Evolutionary conservation across 768 basidiomycete species (phyloP), one percentile per base, ranked within the genome.

Genomic region (Thelephora aurantiotincta): DNA sequence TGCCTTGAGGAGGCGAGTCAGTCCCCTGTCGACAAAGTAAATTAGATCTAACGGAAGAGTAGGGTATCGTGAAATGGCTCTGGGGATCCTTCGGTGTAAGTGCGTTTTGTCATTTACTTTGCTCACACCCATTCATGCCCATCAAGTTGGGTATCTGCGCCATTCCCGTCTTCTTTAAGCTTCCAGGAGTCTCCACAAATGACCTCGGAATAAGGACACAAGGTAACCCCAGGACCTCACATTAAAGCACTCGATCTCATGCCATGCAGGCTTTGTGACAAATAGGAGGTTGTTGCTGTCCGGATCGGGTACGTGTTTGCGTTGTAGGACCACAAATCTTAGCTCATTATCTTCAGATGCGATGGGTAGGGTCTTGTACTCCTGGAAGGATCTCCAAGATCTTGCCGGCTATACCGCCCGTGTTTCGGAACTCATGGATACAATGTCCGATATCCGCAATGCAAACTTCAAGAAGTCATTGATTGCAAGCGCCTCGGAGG

Each of bases 301-400:
- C n/a, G 78, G 89, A 3, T 87, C 85, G 50, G 83, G 83, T 78
- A 50, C 51, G 66, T 48, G 16, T 11, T 19, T 30, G 7, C 47
- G 33, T n/a, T 37, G 33, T 50, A 42, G 14, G 6, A 34, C 41
- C 47, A 34, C 33, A 18, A 37, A 14, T 22, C 33, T 22, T 11
- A 41, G 26, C 11, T 14, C 2, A 41, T n/a, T n/a, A 14, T n/a
- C 35, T 19, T 49, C 53, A 78, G 94, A 98, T 66, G 94, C 94
- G 1, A 86, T 97, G 55, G 92, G 92, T 30, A 77, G 93, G 16
- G 80, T 96, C 23, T 91, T 98, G 89, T 94, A 93, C 61, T 91
- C 89, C 2, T 97, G 96, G 68, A 97, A 96, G 63, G 93, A 98
- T 60, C 70, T 99, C 3, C 80, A 90, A 4, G 94, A 99, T 60